phyloP scores from a whole-genome alignment of 106 monocot species.

The Posidonia australis region DNA sequence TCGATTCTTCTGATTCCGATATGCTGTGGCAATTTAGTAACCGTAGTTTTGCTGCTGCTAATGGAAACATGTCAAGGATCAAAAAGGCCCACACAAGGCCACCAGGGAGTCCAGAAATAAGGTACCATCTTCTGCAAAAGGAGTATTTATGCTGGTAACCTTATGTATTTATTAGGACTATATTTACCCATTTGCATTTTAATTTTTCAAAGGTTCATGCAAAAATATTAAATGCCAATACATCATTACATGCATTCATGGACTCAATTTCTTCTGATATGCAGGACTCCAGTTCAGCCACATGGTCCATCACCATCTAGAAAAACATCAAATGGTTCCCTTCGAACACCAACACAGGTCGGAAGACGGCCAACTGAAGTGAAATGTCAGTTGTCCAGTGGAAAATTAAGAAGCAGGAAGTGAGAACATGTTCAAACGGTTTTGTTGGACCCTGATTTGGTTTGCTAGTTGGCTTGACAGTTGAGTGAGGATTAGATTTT shows the following conservation, averaged over 20 bases:
- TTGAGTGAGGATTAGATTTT: neutral
- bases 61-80: constrained; percentile 2
- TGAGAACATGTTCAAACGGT: neutral
- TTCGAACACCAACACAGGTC: constrained; percentile 4
- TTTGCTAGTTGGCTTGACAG: neutral
- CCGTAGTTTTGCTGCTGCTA: neutral
- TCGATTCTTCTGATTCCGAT: constrained; percentile 87
- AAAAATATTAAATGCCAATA: neutral
- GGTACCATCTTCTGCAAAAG: constrained; percentile 1
- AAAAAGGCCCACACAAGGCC: constrained; percentile 8
- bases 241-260: neutral
- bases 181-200: too few relatives aligned
- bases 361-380: neutral
- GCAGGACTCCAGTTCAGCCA: constrained; percentile 6
- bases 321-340: constrained; percentile 5
- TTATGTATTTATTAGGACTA: too few relatives aligned
- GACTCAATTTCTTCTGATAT: neutral
- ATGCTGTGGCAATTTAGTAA: constrained; percentile 33
- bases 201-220: too few relatives aligned
- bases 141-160: neutral
- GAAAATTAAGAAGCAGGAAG: constrained; percentile 6
- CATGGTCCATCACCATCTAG: constrained; percentile 7
- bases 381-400: constrained; percentile 2
- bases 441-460: neutral
- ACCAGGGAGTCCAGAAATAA: constrained; percentile 9